phyloP scores from a whole-genome alignment of 176 grass and related monocot species.

The Musa schizocarpa region DNA sequence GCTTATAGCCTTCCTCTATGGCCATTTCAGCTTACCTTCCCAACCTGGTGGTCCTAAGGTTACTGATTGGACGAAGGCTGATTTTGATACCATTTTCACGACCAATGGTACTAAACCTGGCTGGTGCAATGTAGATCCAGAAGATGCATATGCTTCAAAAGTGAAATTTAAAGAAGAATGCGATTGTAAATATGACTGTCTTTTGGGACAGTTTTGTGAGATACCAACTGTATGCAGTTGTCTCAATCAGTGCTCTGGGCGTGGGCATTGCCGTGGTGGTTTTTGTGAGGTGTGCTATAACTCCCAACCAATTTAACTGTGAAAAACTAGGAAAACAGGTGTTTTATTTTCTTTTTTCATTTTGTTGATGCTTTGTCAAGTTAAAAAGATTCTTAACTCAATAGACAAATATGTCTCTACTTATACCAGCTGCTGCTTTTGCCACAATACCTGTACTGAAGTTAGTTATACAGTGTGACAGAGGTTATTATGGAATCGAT shows the following conservation, averaged over 20 bases:
- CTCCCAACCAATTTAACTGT: background rate
- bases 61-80: conserved; percentile 59
- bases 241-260: conserved; percentile 80
- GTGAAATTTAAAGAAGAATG: conserved; percentile 78
- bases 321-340: background rate
- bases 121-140: conserved; percentile 90
- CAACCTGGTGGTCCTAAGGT: conserved; percentile 52
- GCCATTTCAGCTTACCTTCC: conserved; percentile 45
- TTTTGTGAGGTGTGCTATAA: conserved; percentile 63
- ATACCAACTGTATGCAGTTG: conserved; percentile 62
- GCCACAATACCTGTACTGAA: conserved; percentile 34
- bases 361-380: background rate
- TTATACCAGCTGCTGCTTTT: background rate
- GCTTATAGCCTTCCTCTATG: conserved; percentile 22
- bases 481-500: conserved; percentile 94
- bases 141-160: conserved; percentile 65
- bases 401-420: background rate
- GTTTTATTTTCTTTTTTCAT: background rate
- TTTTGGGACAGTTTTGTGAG: conserved; percentile 74
- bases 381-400: too few species aligned
- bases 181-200: conserved; percentile 89
- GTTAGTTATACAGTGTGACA: conserved; percentile 56
- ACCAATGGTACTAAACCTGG: conserved; percentile 61
- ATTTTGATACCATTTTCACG: conserved; percentile 79
- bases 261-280: conserved; percentile 82